phyloP scores from a whole-genome alignment of 768 basidiomycete genomes.

The Melanogaster broomeanus region DNA sequence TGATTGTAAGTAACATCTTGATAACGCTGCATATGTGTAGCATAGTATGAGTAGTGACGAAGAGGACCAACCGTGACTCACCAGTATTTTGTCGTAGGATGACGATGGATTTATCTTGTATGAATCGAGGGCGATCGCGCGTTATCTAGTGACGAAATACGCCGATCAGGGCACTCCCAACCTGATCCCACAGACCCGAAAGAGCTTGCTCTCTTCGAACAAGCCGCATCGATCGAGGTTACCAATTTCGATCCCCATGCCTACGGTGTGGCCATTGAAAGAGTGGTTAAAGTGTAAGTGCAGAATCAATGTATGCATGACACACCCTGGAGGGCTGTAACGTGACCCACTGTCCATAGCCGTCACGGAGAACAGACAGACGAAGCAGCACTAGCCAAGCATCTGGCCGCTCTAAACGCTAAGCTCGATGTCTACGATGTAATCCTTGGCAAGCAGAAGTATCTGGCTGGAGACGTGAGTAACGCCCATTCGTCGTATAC shows the following conservation, averaged over 20 bases:
- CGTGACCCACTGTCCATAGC: not conserved
- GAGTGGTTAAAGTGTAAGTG: slow-evolving; percentile 50
- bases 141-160: slow-evolving; percentile 33
- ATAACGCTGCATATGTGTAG: no score
- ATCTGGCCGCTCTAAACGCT: slow-evolving; percentile 26
- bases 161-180: slow-evolving; percentile 18
- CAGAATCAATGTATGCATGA: slow-evolving; percentile 28
- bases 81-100: slow-evolving; percentile 12
- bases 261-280: slow-evolving; percentile 43
- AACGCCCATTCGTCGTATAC: not conserved
- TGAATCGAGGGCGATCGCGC: slow-evolving; percentile 29
- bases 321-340: no score
- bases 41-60: no score
- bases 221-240: slow-evolving; percentile 21
- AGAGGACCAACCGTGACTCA: no score
- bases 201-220: slow-evolving; percentile 20
- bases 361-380: slow-evolving; percentile 13
- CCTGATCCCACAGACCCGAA: slow-evolving; percentile 19
- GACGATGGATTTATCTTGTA: slow-evolving; percentile 35
- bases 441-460: slow-evolving; percentile 53
- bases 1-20: slow-evolving; percentile 18
- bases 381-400: slow-evolving; percentile 22
- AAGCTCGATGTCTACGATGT: slow-evolving; percentile 54
- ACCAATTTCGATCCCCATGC: slow-evolving; percentile 54
- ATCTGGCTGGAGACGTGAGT: slow-evolving; percentile 58